phyloP scores from a whole-genome alignment of 2,329 filamentous ascomycete species.

The Sordariomycetes sp. region DNA sequence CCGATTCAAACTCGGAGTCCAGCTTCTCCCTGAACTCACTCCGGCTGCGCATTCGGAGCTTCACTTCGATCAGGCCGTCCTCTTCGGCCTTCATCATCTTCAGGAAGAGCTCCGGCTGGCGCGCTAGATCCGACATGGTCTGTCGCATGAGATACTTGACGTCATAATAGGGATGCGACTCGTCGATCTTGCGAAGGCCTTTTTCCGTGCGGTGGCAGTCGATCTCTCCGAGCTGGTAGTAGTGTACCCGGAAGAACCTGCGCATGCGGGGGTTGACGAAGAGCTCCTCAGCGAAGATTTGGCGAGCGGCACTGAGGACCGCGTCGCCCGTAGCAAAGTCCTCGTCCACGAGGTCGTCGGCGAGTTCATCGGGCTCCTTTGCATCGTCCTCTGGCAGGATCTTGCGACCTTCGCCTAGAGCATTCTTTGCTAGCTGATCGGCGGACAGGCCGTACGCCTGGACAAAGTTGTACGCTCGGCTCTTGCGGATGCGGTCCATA shows the following conservation, averaged over 20 bases:
- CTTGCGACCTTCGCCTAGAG: slow-evolving; percentile 65
- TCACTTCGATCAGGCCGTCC: slow-evolving; percentile 83
- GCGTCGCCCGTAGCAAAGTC: slow-evolving; percentile 67
- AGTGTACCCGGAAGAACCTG: slow-evolving; percentile 72
- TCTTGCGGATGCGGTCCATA: slow-evolving; percentile 74
- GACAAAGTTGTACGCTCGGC: slow-evolving; percentile 72
- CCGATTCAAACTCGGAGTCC: slow-evolving; percentile 77
- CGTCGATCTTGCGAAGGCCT: slow-evolving; percentile 84
- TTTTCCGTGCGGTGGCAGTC: slow-evolving; percentile 90
- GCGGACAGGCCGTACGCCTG: slow-evolving; percentile 83
- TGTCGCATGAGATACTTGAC: slow-evolving; percentile 94
- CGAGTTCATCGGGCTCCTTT: slow-evolving; percentile 73
- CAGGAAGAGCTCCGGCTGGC: slow-evolving; percentile 78
- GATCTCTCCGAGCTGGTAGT: slow-evolving; percentile 74
- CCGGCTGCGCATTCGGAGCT: slow-evolving; percentile 65
- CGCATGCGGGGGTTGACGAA: slow-evolving; percentile 81
- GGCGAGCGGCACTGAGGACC: slow-evolving; percentile 68
- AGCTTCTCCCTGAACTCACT: slow-evolving; percentile 67
- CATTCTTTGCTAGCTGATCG: slow-evolving; percentile 81
- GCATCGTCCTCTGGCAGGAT: slow-evolving; percentile 76
- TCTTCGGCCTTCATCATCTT: slow-evolving; percentile 97
- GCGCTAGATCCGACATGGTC: slow-evolving; percentile 69
- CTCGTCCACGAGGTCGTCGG: slow-evolving; percentile 63
- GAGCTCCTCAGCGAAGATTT: slow-evolving; percentile 86
- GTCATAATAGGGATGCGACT: slow-evolving; percentile 92